Evolutionary conservation across 495 filamentous ascomycete species (phyloP).

Genomic region (Daldinia caldariorum): DNA sequence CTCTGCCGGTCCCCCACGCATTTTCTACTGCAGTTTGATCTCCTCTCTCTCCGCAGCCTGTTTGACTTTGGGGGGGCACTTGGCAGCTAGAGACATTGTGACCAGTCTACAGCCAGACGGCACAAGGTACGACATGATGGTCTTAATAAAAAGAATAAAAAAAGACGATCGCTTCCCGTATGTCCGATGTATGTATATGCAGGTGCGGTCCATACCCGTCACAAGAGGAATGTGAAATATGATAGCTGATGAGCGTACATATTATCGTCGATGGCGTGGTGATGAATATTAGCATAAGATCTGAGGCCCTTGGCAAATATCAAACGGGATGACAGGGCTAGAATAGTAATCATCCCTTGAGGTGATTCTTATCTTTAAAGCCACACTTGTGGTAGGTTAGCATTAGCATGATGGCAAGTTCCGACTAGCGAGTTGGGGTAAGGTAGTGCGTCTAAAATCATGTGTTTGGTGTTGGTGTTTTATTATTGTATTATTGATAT

Average conservation of each 20-base stretch:
- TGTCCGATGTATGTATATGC: constrained; percentile 22
- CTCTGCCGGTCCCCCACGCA: constrained; percentile 33
- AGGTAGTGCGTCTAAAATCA: constrained; percentile 19
- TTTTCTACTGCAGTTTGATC: constrained; percentile 3
- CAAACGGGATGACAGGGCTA: constrained; percentile 12
- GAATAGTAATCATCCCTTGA: constrained; percentile 35
- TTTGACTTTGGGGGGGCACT: constrained; percentile 11
- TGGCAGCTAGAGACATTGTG: constrained; percentile 21
- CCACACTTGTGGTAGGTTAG: background rate
- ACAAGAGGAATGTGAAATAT: constrained; percentile 4
- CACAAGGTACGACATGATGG: constrained; percentile 25
- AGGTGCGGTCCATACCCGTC: constrained; percentile 7
- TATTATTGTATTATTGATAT: background rate
- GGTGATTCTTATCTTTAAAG: constrained; percentile 25
- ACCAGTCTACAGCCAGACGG: constrained; percentile 27
- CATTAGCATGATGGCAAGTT: constrained; percentile 4
- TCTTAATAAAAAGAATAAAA: constrained; percentile 14
- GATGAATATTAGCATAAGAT: constrained; percentile 30
- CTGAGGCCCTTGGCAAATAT: constrained; percentile 30
- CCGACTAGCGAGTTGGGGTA: constrained; percentile 26
- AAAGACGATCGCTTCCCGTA: constrained; percentile 10
- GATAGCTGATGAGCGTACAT: constrained; percentile 21
- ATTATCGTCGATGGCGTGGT: constrained; percentile 1
- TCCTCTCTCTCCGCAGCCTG: constrained; percentile 1
- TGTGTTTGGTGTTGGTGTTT: constrained; percentile 6